Percentiles rank a stretch among this genome's conserved stretches.
Conservation (phyloP, 2,329 filamentous ascomycete species). For the Scopulariopsis brevicaulis region DNA sequence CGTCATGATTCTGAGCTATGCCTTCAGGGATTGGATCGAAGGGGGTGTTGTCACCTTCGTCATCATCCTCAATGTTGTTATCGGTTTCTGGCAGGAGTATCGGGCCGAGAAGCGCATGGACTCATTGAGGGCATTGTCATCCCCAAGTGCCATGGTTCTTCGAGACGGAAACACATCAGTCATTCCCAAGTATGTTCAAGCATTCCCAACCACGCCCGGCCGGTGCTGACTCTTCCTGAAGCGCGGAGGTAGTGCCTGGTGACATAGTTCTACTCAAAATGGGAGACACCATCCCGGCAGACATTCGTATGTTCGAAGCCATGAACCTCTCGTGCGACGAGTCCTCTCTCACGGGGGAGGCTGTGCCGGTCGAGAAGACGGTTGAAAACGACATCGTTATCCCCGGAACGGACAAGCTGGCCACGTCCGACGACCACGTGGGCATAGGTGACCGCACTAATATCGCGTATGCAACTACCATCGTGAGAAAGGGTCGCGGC, state of each 20-base stretch:
- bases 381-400: constrained; percentile 33
- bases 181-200: constrained; percentile 39
- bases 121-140: constrained; percentile 47
- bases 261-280: constrained; percentile 58
- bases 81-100: constrained; percentile 56
- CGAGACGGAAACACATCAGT: constrained; percentile 46
- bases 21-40: constrained; percentile 56
- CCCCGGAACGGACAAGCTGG: constrained; percentile 32
- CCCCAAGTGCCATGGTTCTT: constrained; percentile 50
- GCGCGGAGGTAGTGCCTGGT: constrained; percentile 56
- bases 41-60: constrained; percentile 56
- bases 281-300: constrained; percentile 65
- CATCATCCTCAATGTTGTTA: constrained; percentile 57
- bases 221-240: constrained; percentile 13
- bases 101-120: constrained; percentile 58
- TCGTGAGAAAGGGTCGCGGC: constrained; percentile 61
- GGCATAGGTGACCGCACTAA: constrained; percentile 64
- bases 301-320: constrained; percentile 56
- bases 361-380: constrained; percentile 58
- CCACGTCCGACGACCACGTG: constrained; percentile 34
- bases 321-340: constrained; percentile 77
- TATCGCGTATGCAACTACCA: constrained; percentile 64
- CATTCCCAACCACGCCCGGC: not conserved
- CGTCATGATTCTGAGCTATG: constrained; percentile 62
- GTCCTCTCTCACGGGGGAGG: constrained; percentile 66